A percentile compares a stretch with the other conserved stretches of the same genome.
phyloP scores from a whole-genome alignment of 495 filamentous ascomycete genomes.

The Xylaria curta region DNA sequence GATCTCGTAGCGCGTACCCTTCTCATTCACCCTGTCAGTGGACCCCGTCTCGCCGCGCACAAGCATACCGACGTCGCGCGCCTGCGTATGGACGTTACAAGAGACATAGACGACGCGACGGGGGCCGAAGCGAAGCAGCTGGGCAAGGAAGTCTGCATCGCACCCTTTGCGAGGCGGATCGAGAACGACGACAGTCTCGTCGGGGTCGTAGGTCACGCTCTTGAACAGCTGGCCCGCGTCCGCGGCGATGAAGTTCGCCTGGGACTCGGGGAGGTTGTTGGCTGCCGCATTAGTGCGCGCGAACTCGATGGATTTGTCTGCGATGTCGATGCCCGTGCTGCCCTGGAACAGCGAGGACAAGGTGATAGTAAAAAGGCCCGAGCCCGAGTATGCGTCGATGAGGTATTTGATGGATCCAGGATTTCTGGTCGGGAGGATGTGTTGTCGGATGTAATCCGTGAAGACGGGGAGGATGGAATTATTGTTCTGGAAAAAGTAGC shows the following conservation, averaged over 20 bases:
- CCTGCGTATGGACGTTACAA: slow-evolving; percentile 98
- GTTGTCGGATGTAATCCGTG: slow-evolving; percentile 86
- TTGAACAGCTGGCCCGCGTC: slow-evolving; percentile 85
- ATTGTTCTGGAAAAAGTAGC: slow-evolving; percentile 99
- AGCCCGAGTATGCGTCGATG: slow-evolving; percentile 96
- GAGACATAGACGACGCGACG: slow-evolving; percentile 88
- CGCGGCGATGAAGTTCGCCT: slow-evolving; percentile 79
- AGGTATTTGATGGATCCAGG: slow-evolving; percentile 70
- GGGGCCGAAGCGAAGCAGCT: slow-evolving; percentile 78
- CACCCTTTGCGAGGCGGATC: slow-evolving; percentile 97
- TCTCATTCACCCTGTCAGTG: slow-evolving; percentile 39
- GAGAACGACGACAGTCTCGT: slow-evolving; percentile 87
- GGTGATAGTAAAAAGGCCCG: slow-evolving; percentile 94
- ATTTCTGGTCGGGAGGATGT: slow-evolving; percentile 60
- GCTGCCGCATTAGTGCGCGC: slow-evolving; percentile 77
- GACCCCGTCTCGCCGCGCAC: slow-evolving; percentile 63
- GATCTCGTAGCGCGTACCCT: slow-evolving; percentile 74
- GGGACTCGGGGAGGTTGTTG: slow-evolving; percentile 67
- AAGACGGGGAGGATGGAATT: slow-evolving; percentile 95
- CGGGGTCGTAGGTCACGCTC: slow-evolving; percentile 68
- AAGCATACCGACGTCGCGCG: slow-evolving; percentile 84
- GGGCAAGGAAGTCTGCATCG: slow-evolving; percentile 79
- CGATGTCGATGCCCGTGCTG: slow-evolving; percentile 60
- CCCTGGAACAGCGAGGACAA: slow-evolving; percentile 76
- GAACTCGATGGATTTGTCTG: slow-evolving; percentile 71